Evolutionary conservation across 129 eudicot genomes (phyloP).

Genomic region (Heracleum sosnowskyi): DNA sequence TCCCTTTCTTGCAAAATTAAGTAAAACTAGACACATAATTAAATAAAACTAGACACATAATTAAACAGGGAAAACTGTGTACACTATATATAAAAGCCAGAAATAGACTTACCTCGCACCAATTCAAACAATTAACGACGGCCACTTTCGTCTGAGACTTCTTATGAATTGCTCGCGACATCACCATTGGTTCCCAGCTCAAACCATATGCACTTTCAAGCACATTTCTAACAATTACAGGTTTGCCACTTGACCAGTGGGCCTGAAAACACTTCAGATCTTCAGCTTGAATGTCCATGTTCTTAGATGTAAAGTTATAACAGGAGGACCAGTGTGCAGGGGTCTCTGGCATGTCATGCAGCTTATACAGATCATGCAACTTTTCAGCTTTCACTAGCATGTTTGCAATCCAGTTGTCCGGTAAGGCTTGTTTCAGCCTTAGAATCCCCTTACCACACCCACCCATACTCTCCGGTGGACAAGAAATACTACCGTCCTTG

Average conservation of each 20-base stretch:
- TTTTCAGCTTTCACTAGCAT: neutral
- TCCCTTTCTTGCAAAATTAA: neutral
- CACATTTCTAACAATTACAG: neutral
- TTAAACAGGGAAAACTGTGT: neutral
- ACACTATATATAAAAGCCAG: neutral
- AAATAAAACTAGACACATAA: no score
- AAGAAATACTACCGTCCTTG: conserved; percentile 2
- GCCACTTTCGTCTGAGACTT: neutral
- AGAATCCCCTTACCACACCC: conserved; percentile 1
- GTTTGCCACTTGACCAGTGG: neutral
- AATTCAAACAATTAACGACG: neutral
- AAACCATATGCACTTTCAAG: neutral
- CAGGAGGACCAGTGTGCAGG: neutral
- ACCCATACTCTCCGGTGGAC: neutral
- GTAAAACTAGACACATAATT: neutral
- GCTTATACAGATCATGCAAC: neutral
- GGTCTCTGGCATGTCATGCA: neutral
- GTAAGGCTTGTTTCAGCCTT: neutral
- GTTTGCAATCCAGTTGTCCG: neutral
- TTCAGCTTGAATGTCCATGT: neutral
- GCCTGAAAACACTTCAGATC: neutral
- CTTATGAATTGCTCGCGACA: neutral
- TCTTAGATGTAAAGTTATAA: neutral
- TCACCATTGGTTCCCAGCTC: conserved; percentile 6
- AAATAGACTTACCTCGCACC: neutral